Evolutionary conservation across 805 yeast genomes (phyloP), one percentile per base, ranked within the genome.

Genomic region (Schizosaccharomyces japonicus): DNA sequence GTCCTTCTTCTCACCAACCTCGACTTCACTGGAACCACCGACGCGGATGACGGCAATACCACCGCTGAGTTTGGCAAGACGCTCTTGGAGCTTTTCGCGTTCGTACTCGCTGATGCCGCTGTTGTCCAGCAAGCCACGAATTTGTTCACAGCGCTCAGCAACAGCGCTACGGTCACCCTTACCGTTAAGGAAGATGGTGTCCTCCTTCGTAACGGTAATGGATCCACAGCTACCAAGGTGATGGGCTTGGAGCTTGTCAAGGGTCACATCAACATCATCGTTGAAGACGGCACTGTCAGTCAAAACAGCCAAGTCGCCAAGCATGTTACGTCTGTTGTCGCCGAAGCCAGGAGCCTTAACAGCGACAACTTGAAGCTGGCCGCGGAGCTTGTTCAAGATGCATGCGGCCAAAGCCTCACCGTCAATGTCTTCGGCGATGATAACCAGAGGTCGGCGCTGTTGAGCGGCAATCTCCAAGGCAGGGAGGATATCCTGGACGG

Each of bases 291-390:
- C 81, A 66, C 95, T 95, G 52, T 95, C 95, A 40, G 95, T 78
- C 52, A 85, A 72, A 58, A 83, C 78, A 59, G 95, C 94, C 64
- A 90, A 76, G 65, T 90, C 98, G 55, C 94, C 95, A 53, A 90
- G 69, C 54, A 81, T 84, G 72, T 84, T 84, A 73, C 82, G 81
- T 70, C 95, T 80, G 77, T 90, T 85, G 70, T 90, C 98, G 65
- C 96, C 98, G 60, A 87, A 90, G 48, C 98, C 98, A 58, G 98
- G 98, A 30, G 96, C 94, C 72, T 85, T 87, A 55, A 90, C 95
- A 56, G 90, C 92, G 62, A 90, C 80, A 51, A 90, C 95, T 66
- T 83, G 92, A 52, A 90, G 95, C 70, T 87, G 96, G 56, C 95
- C 95, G 70, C 95, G 80, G 61, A 90, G 73, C 70, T 90, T 90